Evolutionary conservation across 2,329 filamentous ascomycete species (phyloP).

Genomic region (Colletotrichum sp.): DNA sequence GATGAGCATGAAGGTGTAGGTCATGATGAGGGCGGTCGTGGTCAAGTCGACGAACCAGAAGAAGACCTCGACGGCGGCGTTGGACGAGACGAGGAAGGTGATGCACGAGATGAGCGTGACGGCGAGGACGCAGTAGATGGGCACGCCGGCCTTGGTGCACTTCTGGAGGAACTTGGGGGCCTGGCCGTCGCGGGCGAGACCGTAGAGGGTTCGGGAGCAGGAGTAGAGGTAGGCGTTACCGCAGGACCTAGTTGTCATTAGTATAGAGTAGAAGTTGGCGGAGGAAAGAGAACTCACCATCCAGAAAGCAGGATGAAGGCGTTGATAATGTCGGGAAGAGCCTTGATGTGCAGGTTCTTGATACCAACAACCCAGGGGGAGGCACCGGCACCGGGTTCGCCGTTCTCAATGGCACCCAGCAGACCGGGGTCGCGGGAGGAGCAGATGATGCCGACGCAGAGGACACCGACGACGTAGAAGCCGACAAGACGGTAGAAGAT

Average conservation of each 20-base stretch:
- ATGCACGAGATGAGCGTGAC: slow-evolving; percentile 38
- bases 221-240: slow-evolving; percentile 60
- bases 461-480: slow-evolving; percentile 73
- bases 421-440: slow-evolving; percentile 62
- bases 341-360: slow-evolving; percentile 55
- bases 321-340: slow-evolving; percentile 65
- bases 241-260: slow-evolving; percentile 35
- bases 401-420: slow-evolving; percentile 56
- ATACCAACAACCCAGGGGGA: slow-evolving; percentile 60
- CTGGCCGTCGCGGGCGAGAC: slow-evolving; percentile 54
- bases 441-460: slow-evolving; percentile 63
- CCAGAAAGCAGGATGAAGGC: slow-evolving; percentile 38
- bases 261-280: not conserved
- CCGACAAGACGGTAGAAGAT: slow-evolving; percentile 75
- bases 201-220: slow-evolving; percentile 54
- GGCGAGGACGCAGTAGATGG: slow-evolving; percentile 36
- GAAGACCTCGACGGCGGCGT: slow-evolving; percentile 39
- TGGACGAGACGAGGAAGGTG: slow-evolving; percentile 43
- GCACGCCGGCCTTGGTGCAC: slow-evolving; percentile 50
- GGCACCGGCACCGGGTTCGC: slow-evolving; percentile 54
- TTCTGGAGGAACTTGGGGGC: slow-evolving; percentile 46
- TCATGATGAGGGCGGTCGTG: slow-evolving; percentile 64
- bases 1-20: slow-evolving; percentile 54
- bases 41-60: slow-evolving; percentile 56
- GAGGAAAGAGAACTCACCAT: not conserved